phyloP scores from a whole-genome alignment of 495 filamentous ascomycete genomes.

The Haplographium delicatum region DNA sequence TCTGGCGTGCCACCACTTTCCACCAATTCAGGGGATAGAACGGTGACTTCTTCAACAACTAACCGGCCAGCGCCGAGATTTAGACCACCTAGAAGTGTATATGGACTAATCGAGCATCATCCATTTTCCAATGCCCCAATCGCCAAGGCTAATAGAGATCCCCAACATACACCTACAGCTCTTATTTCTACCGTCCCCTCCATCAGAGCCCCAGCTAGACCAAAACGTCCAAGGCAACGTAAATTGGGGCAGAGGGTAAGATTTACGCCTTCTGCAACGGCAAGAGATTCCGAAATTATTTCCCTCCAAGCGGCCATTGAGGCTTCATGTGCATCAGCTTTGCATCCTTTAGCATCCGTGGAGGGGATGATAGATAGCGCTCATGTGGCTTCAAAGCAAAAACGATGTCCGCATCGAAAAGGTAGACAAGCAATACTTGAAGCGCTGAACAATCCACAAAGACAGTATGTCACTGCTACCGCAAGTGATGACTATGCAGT shows the following conservation, averaged over 20 bases:
- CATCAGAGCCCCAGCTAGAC: not conserved
- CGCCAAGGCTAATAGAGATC: not conserved
- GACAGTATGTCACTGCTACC: not conserved
- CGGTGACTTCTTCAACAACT: constrained; percentile 7
- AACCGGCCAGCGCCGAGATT: constrained; percentile 19
- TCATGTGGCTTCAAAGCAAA: not conserved
- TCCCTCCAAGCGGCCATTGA: constrained; percentile 11
- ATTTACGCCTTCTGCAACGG: constrained; percentile 19
- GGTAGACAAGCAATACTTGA: not conserved
- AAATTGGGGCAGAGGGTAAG: constrained; percentile 8
- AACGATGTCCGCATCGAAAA: constrained; percentile 6
- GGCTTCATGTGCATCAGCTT: not conserved
- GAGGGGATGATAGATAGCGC: not conserved
- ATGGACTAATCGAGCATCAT: constrained; percentile 22
- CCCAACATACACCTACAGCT: not conserved
- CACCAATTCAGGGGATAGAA: not conserved
- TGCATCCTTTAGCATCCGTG: constrained; percentile 9
- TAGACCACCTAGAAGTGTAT: constrained; percentile 23
- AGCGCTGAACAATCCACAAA: not conserved
- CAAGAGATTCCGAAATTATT: constrained; percentile 15
- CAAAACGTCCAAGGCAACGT: not conserved
- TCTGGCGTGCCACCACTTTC: constrained; percentile 1
- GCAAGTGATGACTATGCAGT: constrained; percentile 5
- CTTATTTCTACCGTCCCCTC: not conserved
- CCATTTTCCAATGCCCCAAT: constrained; percentile 21